Evolutionary conservation across 768 basidiomycete genomes (phyloP), one percentile per base, ranked within the genome.

Genomic region (Scleroderma bovista): DNA sequence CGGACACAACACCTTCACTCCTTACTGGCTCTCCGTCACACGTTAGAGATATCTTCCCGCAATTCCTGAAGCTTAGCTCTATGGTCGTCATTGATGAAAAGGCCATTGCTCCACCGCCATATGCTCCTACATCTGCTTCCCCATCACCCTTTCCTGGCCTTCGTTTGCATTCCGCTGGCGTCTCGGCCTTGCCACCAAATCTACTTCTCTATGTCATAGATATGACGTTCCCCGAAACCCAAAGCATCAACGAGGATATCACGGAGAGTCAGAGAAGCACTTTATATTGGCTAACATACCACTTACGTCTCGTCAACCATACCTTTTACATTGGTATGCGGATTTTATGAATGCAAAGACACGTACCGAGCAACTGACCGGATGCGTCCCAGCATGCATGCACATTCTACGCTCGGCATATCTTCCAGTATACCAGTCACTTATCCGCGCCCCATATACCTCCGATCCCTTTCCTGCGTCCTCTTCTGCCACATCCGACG

Each of bases 341-440:
- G 20, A 33, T 8, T 2, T 45, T 3, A n/a, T 32, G 44, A 15
- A 10, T 6, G 37, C 15, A 39, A 2, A 23, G 33, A 36, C 24
- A 53, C 16, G 11, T n/a, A n/a, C n/a, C n/a, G 24, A 12, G 13
- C 16, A 22, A n/a, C 15, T 44, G 9, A 31, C 17, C 17, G 32
- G 53, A 46, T 44, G 29, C 7, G 26, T 39, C 20, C 1, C 31
- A 83, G 85, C 87, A 12, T 87, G 78, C 66, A 91, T 89, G 88
- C 82, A 90, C 57, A 77, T 91, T 52, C 75, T 93, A 4, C 79
- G 90, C 33, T 85, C 84, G 0, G 80, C 81, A 0, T 90, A 89
- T 64, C 71, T 92, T 38, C 77, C 81, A 6, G 69, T 78, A 1
- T 93, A 92, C 61, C 67, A 69, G 20, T 69, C 73, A 15, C 75